A percentile compares a stretch with the other conserved stretches of the same genome.
phyloP scores from a whole-genome alignment of 2,329 filamentous ascomycete species.

The Didymella glomerata region DNA sequence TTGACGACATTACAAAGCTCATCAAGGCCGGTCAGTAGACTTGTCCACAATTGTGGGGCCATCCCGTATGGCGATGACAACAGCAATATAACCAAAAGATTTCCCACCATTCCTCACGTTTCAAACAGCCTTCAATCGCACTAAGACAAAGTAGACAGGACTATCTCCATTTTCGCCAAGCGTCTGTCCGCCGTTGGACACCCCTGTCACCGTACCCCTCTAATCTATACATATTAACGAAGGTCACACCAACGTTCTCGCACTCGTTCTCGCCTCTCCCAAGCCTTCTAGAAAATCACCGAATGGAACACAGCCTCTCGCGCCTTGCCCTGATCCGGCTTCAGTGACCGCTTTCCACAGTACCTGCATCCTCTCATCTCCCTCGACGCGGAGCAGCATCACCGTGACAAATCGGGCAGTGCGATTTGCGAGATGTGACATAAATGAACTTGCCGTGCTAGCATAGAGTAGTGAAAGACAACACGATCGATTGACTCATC shows the following conservation, averaged over 20 bases:
- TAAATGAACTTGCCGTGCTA: no score
- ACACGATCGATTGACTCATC: neutral
- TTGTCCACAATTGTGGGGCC: neutral
- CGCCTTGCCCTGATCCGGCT: neutral
- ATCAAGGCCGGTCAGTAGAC: conserved; percentile 51
- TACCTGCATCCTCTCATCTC: conserved; percentile 6
- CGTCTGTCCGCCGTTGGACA: neutral
- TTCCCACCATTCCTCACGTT: conserved; percentile 9
- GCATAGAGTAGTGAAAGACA: no score
- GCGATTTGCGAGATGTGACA: conserved; percentile 4
- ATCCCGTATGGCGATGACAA: neutral
- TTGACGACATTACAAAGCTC: conserved; percentile 71
- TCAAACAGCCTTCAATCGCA: neutral
- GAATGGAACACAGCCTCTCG: neutral
- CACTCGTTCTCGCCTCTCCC: neutral
- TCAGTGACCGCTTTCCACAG: conserved; percentile 7
- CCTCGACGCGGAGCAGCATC: neutral
- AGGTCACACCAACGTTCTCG: conserved; percentile 1
- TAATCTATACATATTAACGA: conserved; percentile 19
- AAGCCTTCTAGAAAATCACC: conserved; percentile 3
- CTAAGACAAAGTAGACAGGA: neutral
- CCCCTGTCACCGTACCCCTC: conserved; percentile 4
- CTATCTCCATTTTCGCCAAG: conserved; percentile 12
- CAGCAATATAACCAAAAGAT: conserved; percentile 9
- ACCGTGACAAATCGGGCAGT: conserved; percentile 6